These are phyloP conservation scores for Pleurotus ostreatus DNA, from an alignment of 768 basidiomycete species.

Conservation along the genomic window DNA sequence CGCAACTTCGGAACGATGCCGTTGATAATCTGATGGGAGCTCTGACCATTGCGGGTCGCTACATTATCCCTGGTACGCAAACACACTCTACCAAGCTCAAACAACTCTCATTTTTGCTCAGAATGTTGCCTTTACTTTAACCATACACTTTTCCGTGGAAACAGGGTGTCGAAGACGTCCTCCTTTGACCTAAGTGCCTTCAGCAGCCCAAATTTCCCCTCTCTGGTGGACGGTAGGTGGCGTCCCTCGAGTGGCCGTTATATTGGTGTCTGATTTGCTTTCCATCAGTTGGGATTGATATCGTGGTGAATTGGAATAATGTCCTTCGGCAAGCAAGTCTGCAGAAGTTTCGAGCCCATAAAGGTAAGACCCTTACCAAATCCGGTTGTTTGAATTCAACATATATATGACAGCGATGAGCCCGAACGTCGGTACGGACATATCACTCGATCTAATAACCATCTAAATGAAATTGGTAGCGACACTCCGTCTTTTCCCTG, in stretches of 20 bases:
- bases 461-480: conserved; percentile 34
- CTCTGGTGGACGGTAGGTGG: conserved; percentile 68
- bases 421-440: conserved; percentile 67
- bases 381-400: neutral
- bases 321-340: conserved; percentile 81
- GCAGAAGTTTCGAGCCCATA: conserved; percentile 77
- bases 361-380: conserved; percentile 37
- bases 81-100: neutral
- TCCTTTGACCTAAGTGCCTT: conserved; percentile 84
- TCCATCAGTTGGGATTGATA: conserved; percentile 78
- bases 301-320: conserved; percentile 84
- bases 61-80: conserved; percentile 79
- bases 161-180: conserved; percentile 78
- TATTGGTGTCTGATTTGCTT: conserved; percentile 7
- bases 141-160: conserved; percentile 82
- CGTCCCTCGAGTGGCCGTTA: neutral
- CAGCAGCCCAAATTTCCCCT: conserved; percentile 77
- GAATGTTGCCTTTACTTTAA: conserved; percentile 90
- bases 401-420: conserved; percentile 54
- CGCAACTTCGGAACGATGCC: conserved; percentile 90
- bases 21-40: conserved; percentile 91
- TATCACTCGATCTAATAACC: neutral
- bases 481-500: conserved; percentile 82
- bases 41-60: conserved; percentile 85
- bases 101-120: conserved; percentile 21